Conservation (phyloP, 1,284 basidiomycete genomes). For the Pseudozyma hubeiensis region DNA sequence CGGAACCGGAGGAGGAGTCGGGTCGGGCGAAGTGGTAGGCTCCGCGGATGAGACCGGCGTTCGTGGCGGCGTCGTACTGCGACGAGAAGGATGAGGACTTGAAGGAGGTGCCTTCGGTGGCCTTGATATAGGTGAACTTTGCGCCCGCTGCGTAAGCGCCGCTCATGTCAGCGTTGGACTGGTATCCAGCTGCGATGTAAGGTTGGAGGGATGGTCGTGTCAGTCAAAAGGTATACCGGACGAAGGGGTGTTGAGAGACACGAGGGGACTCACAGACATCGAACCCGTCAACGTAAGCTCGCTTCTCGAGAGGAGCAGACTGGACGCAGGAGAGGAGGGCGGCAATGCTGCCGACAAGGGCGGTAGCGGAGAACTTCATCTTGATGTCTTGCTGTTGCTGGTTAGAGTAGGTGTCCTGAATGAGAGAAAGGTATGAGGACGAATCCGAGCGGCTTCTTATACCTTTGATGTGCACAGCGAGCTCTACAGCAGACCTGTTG, state of each 20-base stretch:
- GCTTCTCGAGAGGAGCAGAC: constrained; percentile 41
- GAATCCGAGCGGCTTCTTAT: too few species aligned
- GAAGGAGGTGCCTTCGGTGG: constrained; percentile 76
- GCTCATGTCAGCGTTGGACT: constrained; percentile 74
- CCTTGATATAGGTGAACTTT: too few species aligned
- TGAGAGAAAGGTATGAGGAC: too few species aligned
- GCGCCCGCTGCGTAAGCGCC: constrained; percentile 73
- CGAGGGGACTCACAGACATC: constrained; percentile 71
- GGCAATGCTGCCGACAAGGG: constrained; percentile 18
- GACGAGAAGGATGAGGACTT: constrained; percentile 70
- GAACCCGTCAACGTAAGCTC: constrained; percentile 46
- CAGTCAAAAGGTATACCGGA: background rate
- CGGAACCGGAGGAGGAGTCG: constrained; percentile 71
- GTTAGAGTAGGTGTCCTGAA: too few species aligned
- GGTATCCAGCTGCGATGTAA: constrained; percentile 68
- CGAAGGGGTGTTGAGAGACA: background rate
- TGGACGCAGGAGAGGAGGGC: constrained; percentile 5
- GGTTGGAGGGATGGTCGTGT: background rate
- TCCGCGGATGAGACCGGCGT: constrained; percentile 74
- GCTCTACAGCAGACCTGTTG: too few species aligned
- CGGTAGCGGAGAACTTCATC: constrained; percentile 27
- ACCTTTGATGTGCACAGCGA: too few species aligned
- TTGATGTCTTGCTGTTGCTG: background rate
- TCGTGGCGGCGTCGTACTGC: constrained; percentile 74
- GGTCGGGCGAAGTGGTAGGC: constrained; percentile 75